Evolutionary conservation across 2,329 filamentous ascomycete species (phyloP), one percentile per base, ranked within the genome.

Genomic region (Teratosphaeria gauchensis): DNA sequence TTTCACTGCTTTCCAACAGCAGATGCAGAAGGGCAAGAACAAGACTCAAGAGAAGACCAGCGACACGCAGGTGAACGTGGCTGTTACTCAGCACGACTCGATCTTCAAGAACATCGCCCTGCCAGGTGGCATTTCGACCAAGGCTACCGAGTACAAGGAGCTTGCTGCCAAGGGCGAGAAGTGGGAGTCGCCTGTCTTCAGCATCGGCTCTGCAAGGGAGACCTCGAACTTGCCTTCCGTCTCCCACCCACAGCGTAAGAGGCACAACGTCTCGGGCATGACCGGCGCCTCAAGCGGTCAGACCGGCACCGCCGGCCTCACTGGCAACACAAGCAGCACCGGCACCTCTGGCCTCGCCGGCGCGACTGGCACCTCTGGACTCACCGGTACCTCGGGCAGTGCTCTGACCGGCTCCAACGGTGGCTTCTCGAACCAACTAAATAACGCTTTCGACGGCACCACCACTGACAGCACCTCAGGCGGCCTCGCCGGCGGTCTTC

Each of bases 111-210:
- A 92, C 71, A 86, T 99, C 71, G 82, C 86, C 59, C 81, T 99
- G 5, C 91, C 92, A 30, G 89, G 89, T 33, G 92, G 91, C 58
- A 92, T 96, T 72, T 94, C 89, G 66, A 86, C 84, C 77, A 96
- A 96, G 83, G 92, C 92, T 9, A 95, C 90, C 28, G 90, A 96
- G 75, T 97, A 95, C 82, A 90, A 85, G 77, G 85, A 96, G 24
- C 81, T 96, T 59, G 90, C 92, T 8, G 80, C 79, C 65, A 90
- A 94, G 83, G 94, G 94, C 56, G 89, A 96, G 58, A 87, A 85
- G 74, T 99, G 94, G 94, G 88, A 96, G 80, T 95, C 89, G 61
- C 90, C 92, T 9, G 85, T 99, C 69, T 99, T 99, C 79, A 87
- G 84, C 61, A 87, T 97, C 66, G 92, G 94, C 54, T 82, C 77